Evolutionary conservation across 345 rosid species (phyloP).

Genomic region (Brassica napus): Da-Ae NC_063443.1:2370001-2370500

Average conservation of each 20-base stretch:
- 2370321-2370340: conserved; percentile 33
- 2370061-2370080: conserved; percentile 26
- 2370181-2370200: conserved; percentile 21
- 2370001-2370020: conserved; percentile 36
- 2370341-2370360: conserved; percentile 27
- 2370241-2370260: conserved; percentile 28
- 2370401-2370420: background rate
- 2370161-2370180: conserved; percentile 13
- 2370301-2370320: conserved; percentile 43
- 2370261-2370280: conserved; percentile 40
- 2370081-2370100: conserved; percentile 22
- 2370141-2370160: conserved; percentile 17
- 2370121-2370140: conserved; percentile 36
- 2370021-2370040: conserved; percentile 26
- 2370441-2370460: conserved; percentile 15
- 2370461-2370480: background rate
- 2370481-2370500: conserved; percentile 16
- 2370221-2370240: conserved; percentile 28
- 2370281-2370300: conserved; percentile 34
- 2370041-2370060: conserved; percentile 31
- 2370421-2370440: background rate
- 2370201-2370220: conserved; percentile 13
- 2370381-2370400: background rate
- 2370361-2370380: conserved; percentile 40
- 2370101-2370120: conserved; percentile 22